phyloP scores from a whole-genome alignment of 495 filamentous ascomycete genomes.

The Pyronema domesticum region DNA sequence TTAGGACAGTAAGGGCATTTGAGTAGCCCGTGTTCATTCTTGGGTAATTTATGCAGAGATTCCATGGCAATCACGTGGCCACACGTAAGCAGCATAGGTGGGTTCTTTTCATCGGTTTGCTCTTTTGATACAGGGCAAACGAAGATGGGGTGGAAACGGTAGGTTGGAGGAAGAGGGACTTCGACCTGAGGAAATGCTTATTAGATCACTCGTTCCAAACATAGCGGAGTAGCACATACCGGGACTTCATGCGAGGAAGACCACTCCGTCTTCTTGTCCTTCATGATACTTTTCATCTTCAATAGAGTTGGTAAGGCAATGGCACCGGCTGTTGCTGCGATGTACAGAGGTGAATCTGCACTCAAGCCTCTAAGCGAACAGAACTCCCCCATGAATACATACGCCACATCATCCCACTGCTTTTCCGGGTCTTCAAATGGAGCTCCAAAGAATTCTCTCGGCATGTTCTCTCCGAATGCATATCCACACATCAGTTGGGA shows the following conservation, averaged over 20 bases:
- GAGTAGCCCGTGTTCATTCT: conserved; percentile 40
- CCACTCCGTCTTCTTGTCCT: conserved; percentile 82
- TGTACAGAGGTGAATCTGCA: conserved; percentile 75
- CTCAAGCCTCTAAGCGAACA: conserved; percentile 78
- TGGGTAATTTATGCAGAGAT: conserved; percentile 55
- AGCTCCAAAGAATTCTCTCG: conserved; percentile 50
- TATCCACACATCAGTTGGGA: conserved; percentile 60
- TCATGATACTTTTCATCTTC: conserved; percentile 67
- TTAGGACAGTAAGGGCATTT: conserved; percentile 95
- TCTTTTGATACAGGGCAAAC: conserved; percentile 95
- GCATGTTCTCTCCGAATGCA: conserved; percentile 44
- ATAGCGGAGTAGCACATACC: conserved; percentile 27
- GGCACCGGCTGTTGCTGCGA: conserved; percentile 76
- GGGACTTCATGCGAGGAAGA: conserved; percentile 78
- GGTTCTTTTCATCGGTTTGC: conserved; percentile 81
- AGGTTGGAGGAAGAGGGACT: conserved; percentile 67
- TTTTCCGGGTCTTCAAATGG: conserved; percentile 49
- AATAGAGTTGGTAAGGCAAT: conserved; percentile 73
- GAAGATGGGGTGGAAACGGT: conserved; percentile 91
- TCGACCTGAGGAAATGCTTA: conserved; percentile 42
- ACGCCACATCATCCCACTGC: conserved; percentile 62
- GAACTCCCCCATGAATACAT: conserved; percentile 82
- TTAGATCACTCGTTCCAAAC: not conserved
- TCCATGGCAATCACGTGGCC: conserved; percentile 87
- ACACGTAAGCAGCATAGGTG: conserved; percentile 95